Percentiles rank a stretch among this genome's conserved stretches.
These are phyloP conservation scores for Anisodus tanguticus DNA, from an alignment of 257 asterid species.

Conservation along the genomic window DNA sequence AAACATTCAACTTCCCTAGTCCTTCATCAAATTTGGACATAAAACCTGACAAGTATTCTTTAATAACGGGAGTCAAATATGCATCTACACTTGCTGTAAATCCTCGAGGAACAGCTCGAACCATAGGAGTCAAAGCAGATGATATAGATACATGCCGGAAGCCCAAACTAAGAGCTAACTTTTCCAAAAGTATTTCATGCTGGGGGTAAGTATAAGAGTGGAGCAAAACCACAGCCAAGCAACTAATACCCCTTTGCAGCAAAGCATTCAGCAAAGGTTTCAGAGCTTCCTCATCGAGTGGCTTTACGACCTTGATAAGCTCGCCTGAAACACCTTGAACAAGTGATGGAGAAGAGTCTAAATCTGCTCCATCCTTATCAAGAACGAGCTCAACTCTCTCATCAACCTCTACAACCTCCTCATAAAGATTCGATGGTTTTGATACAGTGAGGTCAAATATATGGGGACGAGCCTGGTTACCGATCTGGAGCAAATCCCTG, in stretches of 20 bases:
- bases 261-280: slow-evolving; percentile 68
- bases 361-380: slow-evolving; percentile 45
- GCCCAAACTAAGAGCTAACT: slow-evolving; percentile 77
- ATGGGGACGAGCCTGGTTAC: slow-evolving; percentile 92
- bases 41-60: slow-evolving; percentile 83
- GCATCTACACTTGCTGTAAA: slow-evolving; percentile 97
- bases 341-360: slow-evolving; percentile 49
- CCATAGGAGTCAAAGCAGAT: slow-evolving; percentile 95
- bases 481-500: slow-evolving; percentile 86
- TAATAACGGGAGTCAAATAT: slow-evolving; percentile 91
- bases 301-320: slow-evolving; percentile 79
- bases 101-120: slow-evolving; percentile 98
- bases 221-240: slow-evolving; percentile 86
- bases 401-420: slow-evolving; percentile 88
- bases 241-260: slow-evolving; percentile 64
- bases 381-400: slow-evolving; percentile 89
- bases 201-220: slow-evolving; percentile 93
- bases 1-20: slow-evolving; percentile 67
- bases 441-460: slow-evolving; percentile 93
- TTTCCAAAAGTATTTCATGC: slow-evolving; percentile 71
- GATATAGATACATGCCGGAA: slow-evolving; percentile 91
- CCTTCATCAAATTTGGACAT: slow-evolving; percentile 91
- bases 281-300: slow-evolving; percentile 65
- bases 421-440: slow-evolving; percentile 87
- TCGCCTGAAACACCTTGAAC: slow-evolving; percentile 89